Evolutionary conservation across 2,329 filamentous ascomycete species (phyloP), one percentile per base, ranked within the genome.

Genomic region (Coleophoma eucalyptorum): DNA sequence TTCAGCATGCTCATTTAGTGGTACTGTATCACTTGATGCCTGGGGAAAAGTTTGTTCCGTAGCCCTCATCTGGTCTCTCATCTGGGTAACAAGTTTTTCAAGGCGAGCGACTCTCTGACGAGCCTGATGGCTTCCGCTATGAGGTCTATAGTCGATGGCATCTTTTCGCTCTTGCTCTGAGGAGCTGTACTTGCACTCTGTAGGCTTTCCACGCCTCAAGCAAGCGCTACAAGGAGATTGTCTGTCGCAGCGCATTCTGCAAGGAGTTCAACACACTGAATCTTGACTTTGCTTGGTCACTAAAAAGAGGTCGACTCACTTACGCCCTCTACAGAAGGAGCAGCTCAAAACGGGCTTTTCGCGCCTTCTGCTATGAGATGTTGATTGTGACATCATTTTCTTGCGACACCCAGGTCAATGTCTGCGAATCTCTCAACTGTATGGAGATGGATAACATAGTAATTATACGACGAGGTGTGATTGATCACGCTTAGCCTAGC

Each of bases 241-340:
- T 50, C 48, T 20, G 31, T 50, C 40, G 26, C 48, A 50, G 18
- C 35, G 34, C 16, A 50, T n/a, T 38, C 48, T 50, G 21, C 41
- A 21, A 21, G 7, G 35, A 8, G 7, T n/a, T 21, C 41, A 50
- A n/a, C 34, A 26, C 35, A 11, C 35, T 38, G 3, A 6, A 38
- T 38, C 35, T 38, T 38, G 35, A 38, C 35, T 8, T 38, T 38
- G 5, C 35, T 7, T 7, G 35, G 13, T 38, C 3, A 35, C 13
- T 16, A 18, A 44, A 8, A 41, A n/a, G 31, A 31, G 11, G 15
- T 26, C n/a, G 42, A 37, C 42, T 45, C 31, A 50, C 48, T 50
- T 50, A 21, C 48, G 40, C 15, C 32, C 41, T 45, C 48, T 19
- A 40, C 48, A 50, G 34, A 37, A 45, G 15, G 32, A 15, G 41